These are phyloP conservation scores for Byssochlamys sp. DNA, from an alignment of 2,329 filamentous ascomycete genomes.

Conservation along the genomic window DNA sequence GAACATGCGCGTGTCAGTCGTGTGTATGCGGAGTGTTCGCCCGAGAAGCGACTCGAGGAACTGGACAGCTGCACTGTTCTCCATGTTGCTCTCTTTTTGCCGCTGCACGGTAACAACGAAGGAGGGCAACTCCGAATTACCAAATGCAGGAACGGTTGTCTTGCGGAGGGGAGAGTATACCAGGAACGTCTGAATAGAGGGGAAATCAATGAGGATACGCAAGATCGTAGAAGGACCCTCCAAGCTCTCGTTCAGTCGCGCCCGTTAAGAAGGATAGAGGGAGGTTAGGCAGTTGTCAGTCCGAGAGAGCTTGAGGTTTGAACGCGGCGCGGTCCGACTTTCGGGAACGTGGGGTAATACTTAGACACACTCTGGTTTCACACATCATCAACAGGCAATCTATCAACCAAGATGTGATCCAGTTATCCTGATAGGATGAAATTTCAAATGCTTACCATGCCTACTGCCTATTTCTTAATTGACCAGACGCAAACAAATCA, in stretches of 20 bases:
- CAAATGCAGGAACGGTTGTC: too few species aligned
- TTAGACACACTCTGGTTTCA: neutral
- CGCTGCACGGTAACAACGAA: neutral
- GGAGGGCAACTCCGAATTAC: too few species aligned
- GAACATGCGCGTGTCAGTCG: conserved; percentile 78
- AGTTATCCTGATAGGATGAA: too few species aligned
- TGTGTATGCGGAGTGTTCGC: conserved; percentile 68
- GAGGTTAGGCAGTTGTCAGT: neutral
- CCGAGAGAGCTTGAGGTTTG: neutral
- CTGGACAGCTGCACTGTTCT: conserved; percentile 24
- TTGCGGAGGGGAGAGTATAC: neutral
- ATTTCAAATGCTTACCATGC: too few species aligned
- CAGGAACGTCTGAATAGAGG: neutral
- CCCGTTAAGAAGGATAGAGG: too few species aligned
- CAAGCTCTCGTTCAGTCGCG: too few species aligned
- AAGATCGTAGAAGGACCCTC: too few species aligned
- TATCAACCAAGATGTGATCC: too few species aligned
- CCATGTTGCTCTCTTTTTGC: conserved; percentile 21
- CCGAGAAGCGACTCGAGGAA: conserved; percentile 56
- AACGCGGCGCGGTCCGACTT: neutral
- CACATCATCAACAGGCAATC: too few species aligned
- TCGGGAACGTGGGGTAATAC: neutral
- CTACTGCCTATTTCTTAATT: too few species aligned
- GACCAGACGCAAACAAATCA: too few species aligned
- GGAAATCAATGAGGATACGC: too few species aligned